These are phyloP conservation scores for Arabidopsis suecica DNA, from an alignment of 345 rosid species.

Conservation along the genomic window DNA sequence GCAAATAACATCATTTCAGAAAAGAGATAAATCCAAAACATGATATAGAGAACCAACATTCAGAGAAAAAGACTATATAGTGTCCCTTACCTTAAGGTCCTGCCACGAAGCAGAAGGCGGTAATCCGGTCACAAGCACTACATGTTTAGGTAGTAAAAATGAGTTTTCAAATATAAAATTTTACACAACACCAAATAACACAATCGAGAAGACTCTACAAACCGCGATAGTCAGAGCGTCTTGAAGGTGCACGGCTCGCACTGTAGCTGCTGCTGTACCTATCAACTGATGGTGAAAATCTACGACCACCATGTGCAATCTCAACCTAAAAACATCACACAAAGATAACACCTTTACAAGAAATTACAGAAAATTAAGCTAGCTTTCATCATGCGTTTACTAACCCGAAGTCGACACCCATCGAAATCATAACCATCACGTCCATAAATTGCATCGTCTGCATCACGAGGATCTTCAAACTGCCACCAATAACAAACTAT, in stretches of 20 bases:
- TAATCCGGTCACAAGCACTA: slow-evolving; percentile 88
- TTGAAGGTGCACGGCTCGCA: slow-evolving; percentile 76
- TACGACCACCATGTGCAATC: slow-evolving; percentile 87
- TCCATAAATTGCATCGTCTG: slow-evolving; percentile 89
- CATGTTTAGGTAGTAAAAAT: not conserved
- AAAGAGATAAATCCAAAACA: not conserved
- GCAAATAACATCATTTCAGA: not conserved
- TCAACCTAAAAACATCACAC: slow-evolving; percentile 65
- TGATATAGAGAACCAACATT: not conserved
- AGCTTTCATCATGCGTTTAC: slow-evolving; percentile 38
- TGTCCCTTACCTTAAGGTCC: slow-evolving; percentile 79
- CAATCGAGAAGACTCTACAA: slow-evolving; percentile 31
- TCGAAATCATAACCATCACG: slow-evolving; percentile 94
- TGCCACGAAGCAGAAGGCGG: slow-evolving; percentile 99
- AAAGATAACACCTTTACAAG: not conserved
- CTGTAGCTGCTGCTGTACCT: slow-evolving; percentile 72
- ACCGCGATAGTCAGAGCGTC: slow-evolving; percentile 94
- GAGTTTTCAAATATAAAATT: not conserved
- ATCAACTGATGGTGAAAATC: slow-evolving; percentile 75
- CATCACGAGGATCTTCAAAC: slow-evolving; percentile 96
- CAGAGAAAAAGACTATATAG: not conserved
- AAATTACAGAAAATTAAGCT: not conserved
- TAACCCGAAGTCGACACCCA: slow-evolving; percentile 78
- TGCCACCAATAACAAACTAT: slow-evolving; percentile 36
- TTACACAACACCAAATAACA: not conserved